Conservation (phyloP, 2,329 filamentous ascomycete genomes). For the Epichloe sp. region DNA sequence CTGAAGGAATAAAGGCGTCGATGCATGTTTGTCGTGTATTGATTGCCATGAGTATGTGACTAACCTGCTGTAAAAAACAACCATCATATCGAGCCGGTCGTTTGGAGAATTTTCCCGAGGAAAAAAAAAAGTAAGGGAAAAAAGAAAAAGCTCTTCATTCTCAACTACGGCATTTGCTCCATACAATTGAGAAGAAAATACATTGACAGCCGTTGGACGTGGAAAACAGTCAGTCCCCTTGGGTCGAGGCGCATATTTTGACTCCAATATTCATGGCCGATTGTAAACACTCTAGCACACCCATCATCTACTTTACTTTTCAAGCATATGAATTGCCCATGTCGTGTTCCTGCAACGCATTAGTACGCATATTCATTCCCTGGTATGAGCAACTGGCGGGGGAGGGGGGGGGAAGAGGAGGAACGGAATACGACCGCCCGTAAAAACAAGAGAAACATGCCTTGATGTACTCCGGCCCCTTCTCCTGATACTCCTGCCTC, state of each 20-base stretch:
- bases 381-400: no score
- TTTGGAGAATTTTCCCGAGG: no score
- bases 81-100: no score
- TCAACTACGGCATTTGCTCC: neutral
- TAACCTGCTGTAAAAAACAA: no score
- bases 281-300: neutral
- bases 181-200: neutral
- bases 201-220: no score
- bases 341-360: slow-evolving; percentile 43
- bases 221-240: neutral
- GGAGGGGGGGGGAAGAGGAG: neutral
- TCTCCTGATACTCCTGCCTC: slow-evolving; percentile 76
- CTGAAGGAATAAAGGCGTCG: neutral
- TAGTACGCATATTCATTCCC: neutral
- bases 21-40: no score
- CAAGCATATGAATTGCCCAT: slow-evolving; percentile 47
- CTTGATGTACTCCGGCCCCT: slow-evolving; percentile 89
- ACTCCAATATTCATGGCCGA: neutral
- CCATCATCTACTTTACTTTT: neutral
- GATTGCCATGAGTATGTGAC: no score
- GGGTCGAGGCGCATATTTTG: neutral
- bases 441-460: slow-evolving; percentile 26
- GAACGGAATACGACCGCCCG: neutral
- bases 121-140: no score
- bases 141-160: no score